Conservation (phyloP, 805 yeast genomes). For the Schwanniomyces polymorphus region DNA sequence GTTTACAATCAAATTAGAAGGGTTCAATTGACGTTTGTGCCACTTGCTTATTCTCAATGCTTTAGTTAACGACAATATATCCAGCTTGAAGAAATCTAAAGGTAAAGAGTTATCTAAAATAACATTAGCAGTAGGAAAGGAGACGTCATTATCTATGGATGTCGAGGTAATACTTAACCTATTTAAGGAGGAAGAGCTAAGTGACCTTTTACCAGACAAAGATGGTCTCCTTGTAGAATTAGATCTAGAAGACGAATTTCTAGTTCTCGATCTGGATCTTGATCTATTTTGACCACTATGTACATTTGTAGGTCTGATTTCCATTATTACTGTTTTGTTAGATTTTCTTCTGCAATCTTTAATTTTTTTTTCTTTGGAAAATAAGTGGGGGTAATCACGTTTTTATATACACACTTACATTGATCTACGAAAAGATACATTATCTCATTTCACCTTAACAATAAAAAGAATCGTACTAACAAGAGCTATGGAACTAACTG, state of each 20-base stretch:
- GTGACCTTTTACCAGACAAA: constrained; percentile 30
- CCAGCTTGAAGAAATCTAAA: constrained; percentile 79
- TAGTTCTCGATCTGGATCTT: constrained; percentile 34
- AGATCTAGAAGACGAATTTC: constrained; percentile 33
- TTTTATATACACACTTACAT: not conserved
- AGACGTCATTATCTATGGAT: constrained; percentile 25
- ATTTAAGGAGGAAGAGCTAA: constrained; percentile 32
- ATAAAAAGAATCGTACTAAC: not conserved
- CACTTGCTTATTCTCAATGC: constrained; percentile 73
- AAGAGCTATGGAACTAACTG: not conserved
- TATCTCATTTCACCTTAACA: not conserved
- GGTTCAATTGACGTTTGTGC: constrained; percentile 54
- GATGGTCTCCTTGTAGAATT: constrained; percentile 36
- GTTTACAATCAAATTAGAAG: constrained; percentile 47
- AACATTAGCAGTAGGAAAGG: constrained; percentile 54
- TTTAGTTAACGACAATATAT: constrained; percentile 64
- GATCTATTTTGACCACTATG: constrained; percentile 25
- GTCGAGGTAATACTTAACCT: constrained; percentile 29
- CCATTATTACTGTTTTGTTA: constrained; percentile 8
- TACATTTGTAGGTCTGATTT: constrained; percentile 9
- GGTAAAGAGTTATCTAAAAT: constrained; percentile 77
- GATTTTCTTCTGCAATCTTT: not conserved
- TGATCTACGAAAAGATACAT: not conserved
- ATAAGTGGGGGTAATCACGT: not conserved
- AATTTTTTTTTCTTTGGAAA: not conserved